Evolutionary conservation across 768 basidiomycete genomes (phyloP), one percentile per base, ranked within the genome.

Genomic region (Termitomyces titanicus): DNA sequence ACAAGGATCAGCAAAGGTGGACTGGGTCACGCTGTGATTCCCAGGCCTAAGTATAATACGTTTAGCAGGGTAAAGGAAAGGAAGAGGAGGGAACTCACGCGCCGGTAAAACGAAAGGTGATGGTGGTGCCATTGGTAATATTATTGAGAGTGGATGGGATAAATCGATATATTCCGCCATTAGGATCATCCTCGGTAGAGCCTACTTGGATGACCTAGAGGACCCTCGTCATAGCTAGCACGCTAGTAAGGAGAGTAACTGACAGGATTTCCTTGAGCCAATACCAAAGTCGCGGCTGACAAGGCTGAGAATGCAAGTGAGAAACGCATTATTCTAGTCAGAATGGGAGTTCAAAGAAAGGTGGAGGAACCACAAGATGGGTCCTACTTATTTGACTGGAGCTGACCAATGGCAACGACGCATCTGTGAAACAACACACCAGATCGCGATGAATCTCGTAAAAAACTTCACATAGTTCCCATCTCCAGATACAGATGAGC

Each of bases 11-110:
- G 59, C 51, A 57, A 82, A 79, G 0, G 72, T 61, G 10, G 80
- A 79, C 63, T 84, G 82, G 3, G 81, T 80, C 22, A 84, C 71
- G 31, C 72, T 71, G 67, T 84, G 81, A 64, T 81, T 81, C 55
- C 80, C 80, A 1, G 80, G 79, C 24, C 73, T 78, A 46, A 2
- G 27, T 13, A 35, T 17, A 44, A 52, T 37, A 20, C 0, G 24
- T 40, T 15, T 8, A 22, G n/a, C n/a, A 35, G 5, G 12, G 35
- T 22, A 3, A 43, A 52, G 3, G 31, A 34, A 37, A 24, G 18
- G 27, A 17, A 25, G 20, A 27, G 43, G 5, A 11, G 37, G 25
- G 18, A 40, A 60, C 78, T 47, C 63, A 79, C 77, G 62, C 61
- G 54, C 80, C 82, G 47, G 68, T 68, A 62, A 79, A 85, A 20